Percentiles rank a stretch among this genome's conserved stretches.
These are phyloP conservation scores for Rhodotorula graminis DNA, from an alignment of 768 basidiomycete genomes.

Conservation along the genomic window DNA sequence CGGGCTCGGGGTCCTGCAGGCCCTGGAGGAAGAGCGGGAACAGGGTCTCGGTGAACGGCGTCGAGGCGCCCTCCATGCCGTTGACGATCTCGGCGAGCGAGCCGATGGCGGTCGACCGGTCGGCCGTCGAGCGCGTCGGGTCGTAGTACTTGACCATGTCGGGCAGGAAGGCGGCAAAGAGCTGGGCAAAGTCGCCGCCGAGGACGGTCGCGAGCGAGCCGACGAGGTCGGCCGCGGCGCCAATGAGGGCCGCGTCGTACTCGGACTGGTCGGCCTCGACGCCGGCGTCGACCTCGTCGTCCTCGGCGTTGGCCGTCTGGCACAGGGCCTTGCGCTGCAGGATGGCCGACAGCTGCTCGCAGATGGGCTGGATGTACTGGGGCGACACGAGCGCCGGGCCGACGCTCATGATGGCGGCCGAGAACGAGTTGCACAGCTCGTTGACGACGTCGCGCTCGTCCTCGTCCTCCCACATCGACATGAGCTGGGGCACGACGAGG, in stretches of 20 bases:
- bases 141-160: conserved; percentile 88
- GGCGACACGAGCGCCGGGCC: conserved; percentile 76
- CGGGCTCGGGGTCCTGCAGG: conserved; percentile 75
- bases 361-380: conserved; percentile 67
- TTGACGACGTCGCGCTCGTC: conserved; percentile 93
- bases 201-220: conserved; percentile 77
- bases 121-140: conserved; percentile 77
- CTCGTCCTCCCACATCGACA: conserved; percentile 88
- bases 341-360: conserved; percentile 73
- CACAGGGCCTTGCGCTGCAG: conserved; percentile 92
- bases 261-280: conserved; percentile 78
- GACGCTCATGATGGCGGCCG: conserved; percentile 85
- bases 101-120: conserved; percentile 88
- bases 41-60: conserved; percentile 73
- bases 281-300: conserved; percentile 59
- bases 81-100: conserved; percentile 91
- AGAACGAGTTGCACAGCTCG: conserved; percentile 76
- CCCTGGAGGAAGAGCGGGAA: conserved; percentile 79
- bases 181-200: conserved; percentile 74
- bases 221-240: conserved; percentile 89
- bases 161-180: conserved; percentile 81
- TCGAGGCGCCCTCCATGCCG: conserved; percentile 72
- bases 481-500: conserved; percentile 65
- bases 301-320: conserved; percentile 63
- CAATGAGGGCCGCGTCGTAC: conserved; percentile 91